Evolutionary conservation across 2,329 filamentous ascomycete genomes (phyloP).

Genomic region (Grosmannia clavigera): DNA sequence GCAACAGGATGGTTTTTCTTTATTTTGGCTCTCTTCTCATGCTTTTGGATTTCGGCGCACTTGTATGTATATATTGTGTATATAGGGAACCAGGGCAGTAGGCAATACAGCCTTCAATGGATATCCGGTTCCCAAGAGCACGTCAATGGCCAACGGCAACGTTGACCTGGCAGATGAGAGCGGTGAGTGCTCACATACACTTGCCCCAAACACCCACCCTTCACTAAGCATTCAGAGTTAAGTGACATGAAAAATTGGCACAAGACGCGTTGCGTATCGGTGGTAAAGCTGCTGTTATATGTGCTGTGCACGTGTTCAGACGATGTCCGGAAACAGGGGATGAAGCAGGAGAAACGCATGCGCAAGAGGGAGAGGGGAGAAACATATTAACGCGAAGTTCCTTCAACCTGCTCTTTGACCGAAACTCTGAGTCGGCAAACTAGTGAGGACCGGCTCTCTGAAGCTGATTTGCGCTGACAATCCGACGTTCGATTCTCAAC

Average conservation of each 20-base stretch:
- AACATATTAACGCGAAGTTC: neutral
- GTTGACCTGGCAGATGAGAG: neutral
- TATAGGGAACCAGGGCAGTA: neutral
- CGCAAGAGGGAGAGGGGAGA: neutral
- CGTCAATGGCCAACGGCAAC: neutral
- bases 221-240: neutral
- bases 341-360: neutral
- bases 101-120: neutral
- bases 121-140: neutral
- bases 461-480: neutral
- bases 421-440: neutral
- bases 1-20: neutral
- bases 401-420: neutral
- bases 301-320: neutral
- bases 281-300: neutral
- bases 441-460: neutral
- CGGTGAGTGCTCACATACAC: neutral
- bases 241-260: no score
- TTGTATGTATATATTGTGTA: neutral
- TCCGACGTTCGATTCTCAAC: neutral
- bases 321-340: neutral
- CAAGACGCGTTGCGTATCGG: neutral
- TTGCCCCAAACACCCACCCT: neutral
- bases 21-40: neutral
- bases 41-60: neutral